These are phyloP conservation scores for Phaffomyces thermotolerans DNA, from an alignment of 805 yeast genomes.

Conservation along the genomic window DNA sequence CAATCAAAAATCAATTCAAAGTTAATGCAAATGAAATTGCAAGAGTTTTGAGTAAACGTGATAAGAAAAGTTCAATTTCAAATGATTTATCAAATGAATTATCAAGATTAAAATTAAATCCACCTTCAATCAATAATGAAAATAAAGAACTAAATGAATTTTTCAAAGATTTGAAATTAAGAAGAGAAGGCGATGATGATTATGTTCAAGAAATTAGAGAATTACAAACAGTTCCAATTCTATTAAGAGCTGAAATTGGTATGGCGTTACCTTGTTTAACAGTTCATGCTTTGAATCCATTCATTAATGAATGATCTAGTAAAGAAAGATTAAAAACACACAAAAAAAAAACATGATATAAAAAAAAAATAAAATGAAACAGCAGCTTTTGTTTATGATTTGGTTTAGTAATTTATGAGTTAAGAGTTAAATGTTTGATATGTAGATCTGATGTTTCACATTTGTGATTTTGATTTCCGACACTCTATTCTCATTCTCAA, in stretches of 20 bases:
- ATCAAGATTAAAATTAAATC: constrained; percentile 39
- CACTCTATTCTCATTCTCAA: too few relatives aligned
- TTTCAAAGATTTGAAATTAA: constrained; percentile 46
- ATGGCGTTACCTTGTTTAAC: constrained; percentile 95
- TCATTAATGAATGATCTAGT: constrained; percentile 28
- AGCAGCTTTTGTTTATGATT: too few relatives aligned
- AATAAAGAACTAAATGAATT: constrained; percentile 43
- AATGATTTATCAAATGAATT: constrained; percentile 44
- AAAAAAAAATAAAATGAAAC: too few relatives aligned
- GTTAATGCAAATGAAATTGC: constrained; percentile 71
- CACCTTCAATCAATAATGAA: constrained; percentile 27
- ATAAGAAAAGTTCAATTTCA: constrained; percentile 13
- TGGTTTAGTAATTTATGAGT: too few relatives aligned
- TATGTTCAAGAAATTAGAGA: constrained; percentile 78
- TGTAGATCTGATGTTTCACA: too few relatives aligned
- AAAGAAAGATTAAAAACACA: too few relatives aligned
- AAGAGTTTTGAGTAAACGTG: constrained; percentile 32
- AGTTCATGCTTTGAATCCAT: constrained; percentile 87
- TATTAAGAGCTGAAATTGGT: constrained; percentile 86
- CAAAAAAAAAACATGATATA: too few relatives aligned
- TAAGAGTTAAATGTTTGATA: too few relatives aligned
- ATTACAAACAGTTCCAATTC: constrained; percentile 70
- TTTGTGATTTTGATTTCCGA: too few relatives aligned
- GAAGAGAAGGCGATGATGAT: constrained; percentile 48
- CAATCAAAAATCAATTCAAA: constrained; percentile 72